A percentile compares a stretch with the other conserved stretches of the same genome.
Conservation (phyloP, 139 green algal genomes). For the Asterochloris sp. region DNA sequence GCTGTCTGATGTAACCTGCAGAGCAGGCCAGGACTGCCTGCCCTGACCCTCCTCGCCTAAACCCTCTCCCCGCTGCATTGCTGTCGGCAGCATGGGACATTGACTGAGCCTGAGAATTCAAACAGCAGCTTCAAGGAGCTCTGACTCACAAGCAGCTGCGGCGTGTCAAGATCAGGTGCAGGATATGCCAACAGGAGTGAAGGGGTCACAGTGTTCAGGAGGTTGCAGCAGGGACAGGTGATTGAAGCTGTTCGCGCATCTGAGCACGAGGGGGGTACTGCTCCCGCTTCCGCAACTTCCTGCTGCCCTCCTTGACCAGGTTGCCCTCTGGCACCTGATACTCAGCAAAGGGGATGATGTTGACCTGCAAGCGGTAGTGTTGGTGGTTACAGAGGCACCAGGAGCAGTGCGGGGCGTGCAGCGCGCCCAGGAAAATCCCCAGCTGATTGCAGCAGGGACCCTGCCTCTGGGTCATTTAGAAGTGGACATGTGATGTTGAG, state of each 20-base stretch:
- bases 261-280: conserved; percentile 12
- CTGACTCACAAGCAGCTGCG: neutral
- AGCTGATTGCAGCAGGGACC: neutral
- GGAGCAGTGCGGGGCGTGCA: neutral
- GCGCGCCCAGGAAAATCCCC: neutral
- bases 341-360: conserved; percentile 37
- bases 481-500: neutral
- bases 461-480: neutral
- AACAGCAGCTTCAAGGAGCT: neutral
- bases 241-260: neutral
- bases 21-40: no score
- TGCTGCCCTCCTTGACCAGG: conserved; percentile 38
- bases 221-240: neutral
- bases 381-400: neutral
- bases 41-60: no score
- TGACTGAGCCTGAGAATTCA: no score
- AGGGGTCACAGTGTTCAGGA: neutral
- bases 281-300: conserved; percentile 24
- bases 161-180: neutral
- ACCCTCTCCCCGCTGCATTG: no score
- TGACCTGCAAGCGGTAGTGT: conserved; percentile 20
- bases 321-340: conserved; percentile 50
- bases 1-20: no score
- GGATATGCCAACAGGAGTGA: neutral
- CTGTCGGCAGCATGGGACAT: no score